Percentiles rank a stretch among this genome's conserved stretches.
Evolutionary conservation across 2,329 filamentous ascomycete genomes (phyloP).

Genomic region (Thelonectria blattea): DNA sequence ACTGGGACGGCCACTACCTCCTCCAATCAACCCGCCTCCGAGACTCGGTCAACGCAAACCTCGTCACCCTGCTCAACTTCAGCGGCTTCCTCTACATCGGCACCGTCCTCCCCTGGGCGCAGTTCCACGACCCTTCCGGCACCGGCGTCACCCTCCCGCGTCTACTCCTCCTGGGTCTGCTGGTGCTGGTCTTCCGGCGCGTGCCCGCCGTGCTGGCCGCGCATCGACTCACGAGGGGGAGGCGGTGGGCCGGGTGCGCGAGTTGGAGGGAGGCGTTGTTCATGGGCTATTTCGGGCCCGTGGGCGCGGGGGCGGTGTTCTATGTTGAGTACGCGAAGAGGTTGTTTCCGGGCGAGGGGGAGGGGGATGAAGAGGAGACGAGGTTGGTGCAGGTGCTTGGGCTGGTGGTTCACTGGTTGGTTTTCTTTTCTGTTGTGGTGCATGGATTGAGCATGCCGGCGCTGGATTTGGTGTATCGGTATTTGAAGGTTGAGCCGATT

Average conservation of each 20-base stretch:
- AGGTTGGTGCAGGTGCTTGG: constrained; percentile 45
- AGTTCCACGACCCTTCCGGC: constrained; percentile 57
- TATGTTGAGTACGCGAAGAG: constrained; percentile 62
- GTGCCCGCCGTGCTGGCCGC: constrained; percentile 59
- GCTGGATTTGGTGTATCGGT: constrained; percentile 20
- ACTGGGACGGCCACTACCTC: constrained; percentile 66
- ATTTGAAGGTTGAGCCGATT: constrained; percentile 45
- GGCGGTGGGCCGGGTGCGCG: constrained; percentile 54
- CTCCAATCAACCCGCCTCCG: constrained; percentile 59
- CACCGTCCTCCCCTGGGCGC: constrained; percentile 58
- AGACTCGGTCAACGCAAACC: constrained; percentile 63
- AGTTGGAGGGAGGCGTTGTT: constrained; percentile 64
- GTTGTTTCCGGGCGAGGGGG: constrained; percentile 46
- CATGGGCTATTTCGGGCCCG: constrained; percentile 74
- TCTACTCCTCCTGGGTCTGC: constrained; percentile 56
- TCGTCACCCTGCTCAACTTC: constrained; percentile 65
- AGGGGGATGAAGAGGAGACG: constrained; percentile 43
- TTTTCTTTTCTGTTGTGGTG: constrained; percentile 35
- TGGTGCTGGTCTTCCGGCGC: constrained; percentile 60
- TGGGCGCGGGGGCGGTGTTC: constrained; percentile 77
- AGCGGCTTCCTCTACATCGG: constrained; percentile 66
- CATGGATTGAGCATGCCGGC: constrained; percentile 52
- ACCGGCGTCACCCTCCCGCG: constrained; percentile 59
- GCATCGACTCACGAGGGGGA: constrained; percentile 50
- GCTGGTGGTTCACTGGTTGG: constrained; percentile 50